These are phyloP conservation scores for Xerocomellus chrysenteron DNA, from an alignment of 768 basidiomycete species.

Conservation along the genomic window DNA sequence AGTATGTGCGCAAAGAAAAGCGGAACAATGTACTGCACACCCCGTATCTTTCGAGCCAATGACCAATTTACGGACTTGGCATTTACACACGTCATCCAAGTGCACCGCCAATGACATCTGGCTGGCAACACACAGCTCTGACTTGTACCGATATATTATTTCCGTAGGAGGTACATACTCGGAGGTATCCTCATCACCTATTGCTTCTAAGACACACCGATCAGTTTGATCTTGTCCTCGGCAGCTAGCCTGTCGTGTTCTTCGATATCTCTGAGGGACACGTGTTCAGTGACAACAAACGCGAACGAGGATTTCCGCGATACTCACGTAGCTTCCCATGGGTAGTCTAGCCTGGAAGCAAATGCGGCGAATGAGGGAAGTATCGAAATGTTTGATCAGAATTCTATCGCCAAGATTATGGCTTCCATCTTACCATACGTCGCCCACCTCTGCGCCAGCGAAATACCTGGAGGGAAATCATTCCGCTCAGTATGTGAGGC, in stretches of 20 bases:
- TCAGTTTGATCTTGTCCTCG: constrained; percentile 34
- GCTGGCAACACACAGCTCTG: background rate
- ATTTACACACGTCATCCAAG: background rate
- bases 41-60: background rate
- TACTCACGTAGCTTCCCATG: constrained; percentile 76
- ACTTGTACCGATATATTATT: background rate
- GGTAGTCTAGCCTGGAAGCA: constrained; percentile 70
- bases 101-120: background rate
- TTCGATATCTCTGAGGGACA: constrained; percentile 60
- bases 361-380: constrained; percentile 2
- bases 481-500: constrained; percentile 3
- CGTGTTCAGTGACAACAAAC: background rate
- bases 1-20: constrained; percentile 2
- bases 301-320: background rate
- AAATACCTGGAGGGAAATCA: constrained; percentile 57
- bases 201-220: background rate
- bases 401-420: background rate
- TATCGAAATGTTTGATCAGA: constrained; percentile 12
- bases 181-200: background rate
- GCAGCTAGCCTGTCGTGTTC: constrained; percentile 67
- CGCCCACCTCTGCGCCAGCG: constrained; percentile 69
- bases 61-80: background rate
- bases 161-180: background rate
- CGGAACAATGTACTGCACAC: constrained; percentile 1
- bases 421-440: constrained; percentile 61